phyloP scores from a whole-genome alignment of 2,329 filamentous ascomycete genomes.

The Emmonsiellopsis sp. region DNA sequence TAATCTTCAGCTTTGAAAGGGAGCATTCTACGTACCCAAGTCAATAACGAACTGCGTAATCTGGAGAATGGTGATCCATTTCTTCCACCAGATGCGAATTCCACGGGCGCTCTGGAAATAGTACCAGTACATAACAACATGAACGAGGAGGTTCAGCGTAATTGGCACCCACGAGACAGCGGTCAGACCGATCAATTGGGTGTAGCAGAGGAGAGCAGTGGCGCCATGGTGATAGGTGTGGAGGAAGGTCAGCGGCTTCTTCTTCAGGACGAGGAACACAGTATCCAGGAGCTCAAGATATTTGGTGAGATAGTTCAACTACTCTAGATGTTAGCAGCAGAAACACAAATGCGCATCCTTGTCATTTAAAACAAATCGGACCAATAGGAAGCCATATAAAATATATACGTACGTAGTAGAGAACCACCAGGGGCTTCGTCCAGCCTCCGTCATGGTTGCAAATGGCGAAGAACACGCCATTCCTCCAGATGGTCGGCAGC shows the following conservation, averaged over 20 bases:
- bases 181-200: slow-evolving; percentile 77
- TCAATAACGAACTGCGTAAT: slow-evolving; percentile 92
- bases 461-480: slow-evolving; percentile 75
- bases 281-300: slow-evolving; percentile 88
- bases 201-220: slow-evolving; percentile 87
- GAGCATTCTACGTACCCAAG: slow-evolving; percentile 53
- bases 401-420: slow-evolving; percentile 69
- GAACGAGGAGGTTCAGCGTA: slow-evolving; percentile 74
- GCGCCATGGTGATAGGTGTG: slow-evolving; percentile 95
- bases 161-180: slow-evolving; percentile 87
- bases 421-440: slow-evolving; percentile 76
- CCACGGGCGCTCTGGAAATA: slow-evolving; percentile 93
- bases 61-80: slow-evolving; percentile 91
- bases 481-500: slow-evolving; percentile 64
- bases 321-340: slow-evolving; percentile 27
- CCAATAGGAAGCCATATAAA: neutral
- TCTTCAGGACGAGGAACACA: slow-evolving; percentile 89
- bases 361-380: neutral
- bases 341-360: neutral
- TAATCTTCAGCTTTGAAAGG: too few relatives aligned
- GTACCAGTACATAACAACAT: slow-evolving; percentile 99
- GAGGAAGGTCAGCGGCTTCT: slow-evolving; percentile 93
- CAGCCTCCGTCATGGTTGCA: slow-evolving; percentile 64
- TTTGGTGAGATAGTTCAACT: slow-evolving; percentile 93
- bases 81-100: slow-evolving; percentile 93